Evolutionary conservation across 257 asterid genomes (phyloP).

Genomic region (Nicotiana tabacum): DNA sequence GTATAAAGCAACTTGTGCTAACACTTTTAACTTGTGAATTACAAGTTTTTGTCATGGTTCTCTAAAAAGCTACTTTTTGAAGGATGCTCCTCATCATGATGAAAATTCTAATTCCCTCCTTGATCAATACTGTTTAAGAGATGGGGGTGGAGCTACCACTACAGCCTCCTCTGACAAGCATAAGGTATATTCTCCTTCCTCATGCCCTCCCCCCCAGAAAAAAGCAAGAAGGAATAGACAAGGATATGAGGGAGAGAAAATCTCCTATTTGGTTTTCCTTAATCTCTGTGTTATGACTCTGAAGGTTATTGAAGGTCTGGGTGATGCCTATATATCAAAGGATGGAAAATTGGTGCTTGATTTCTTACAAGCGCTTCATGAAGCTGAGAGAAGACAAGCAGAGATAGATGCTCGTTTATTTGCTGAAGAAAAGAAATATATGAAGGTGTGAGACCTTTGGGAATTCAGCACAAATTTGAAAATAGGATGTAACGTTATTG

Average conservation of each 20-base stretch:
- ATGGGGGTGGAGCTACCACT: constrained; percentile 29
- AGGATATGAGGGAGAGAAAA: not conserved
- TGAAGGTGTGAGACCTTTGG: constrained; percentile 49
- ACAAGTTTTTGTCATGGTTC: constrained; percentile 19
- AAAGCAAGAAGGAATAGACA: not conserved
- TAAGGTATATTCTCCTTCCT: constrained; percentile 34
- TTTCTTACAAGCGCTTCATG: constrained; percentile 90
- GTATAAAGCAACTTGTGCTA: constrained; percentile 30
- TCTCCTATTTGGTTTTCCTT: constrained; percentile 3
- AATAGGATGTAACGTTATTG: not conserved
- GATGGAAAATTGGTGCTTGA: constrained; percentile 91
- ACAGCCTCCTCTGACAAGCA: constrained; percentile 35
- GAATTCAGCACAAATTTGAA: not conserved
- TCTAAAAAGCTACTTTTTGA: constrained; percentile 36
- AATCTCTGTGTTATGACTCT: constrained; percentile 18
- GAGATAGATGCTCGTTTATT: constrained; percentile 65
- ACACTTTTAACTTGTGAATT: constrained; percentile 9
- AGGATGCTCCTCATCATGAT: constrained; percentile 39
- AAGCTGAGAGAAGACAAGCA: constrained; percentile 92
- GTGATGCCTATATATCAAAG: constrained; percentile 59
- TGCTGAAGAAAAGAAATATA: constrained; percentile 55
- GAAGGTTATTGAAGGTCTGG: constrained; percentile 50
- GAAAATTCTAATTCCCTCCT: constrained; percentile 50
- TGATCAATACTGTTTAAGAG: constrained; percentile 58
- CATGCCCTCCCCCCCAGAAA: not conserved